phyloP scores from a whole-genome alignment of 176 grass and related monocot species.

The Cenchrus purpureus region DNA sequence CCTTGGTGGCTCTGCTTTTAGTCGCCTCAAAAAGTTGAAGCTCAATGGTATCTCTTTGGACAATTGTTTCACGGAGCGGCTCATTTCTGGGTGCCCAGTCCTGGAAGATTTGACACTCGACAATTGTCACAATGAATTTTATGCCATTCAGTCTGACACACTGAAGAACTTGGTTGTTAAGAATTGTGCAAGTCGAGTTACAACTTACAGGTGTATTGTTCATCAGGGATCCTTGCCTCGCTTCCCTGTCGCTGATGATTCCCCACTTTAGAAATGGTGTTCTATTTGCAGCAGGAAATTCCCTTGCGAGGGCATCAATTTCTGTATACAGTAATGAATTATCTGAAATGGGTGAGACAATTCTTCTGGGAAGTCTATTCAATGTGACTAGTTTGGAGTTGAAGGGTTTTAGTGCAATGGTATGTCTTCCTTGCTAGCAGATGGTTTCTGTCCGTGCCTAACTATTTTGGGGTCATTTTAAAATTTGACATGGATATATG shows the following conservation, averaged over 20 bases:
- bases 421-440: neutral
- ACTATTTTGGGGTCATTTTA: too few species aligned
- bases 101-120: neutral
- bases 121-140: neutral
- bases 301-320: neutral
- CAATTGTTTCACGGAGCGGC: neutral
- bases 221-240: neutral
- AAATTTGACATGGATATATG: too few species aligned
- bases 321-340: rapidly evolving
- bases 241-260: neutral
- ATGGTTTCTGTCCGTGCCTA: too few species aligned
- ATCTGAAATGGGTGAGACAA: neutral
- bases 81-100: neutral
- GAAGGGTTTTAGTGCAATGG: neutral
- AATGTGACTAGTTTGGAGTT: conserved; percentile 6
- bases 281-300: neutral
- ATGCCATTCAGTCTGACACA: neutral
- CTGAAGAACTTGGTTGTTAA: neutral
- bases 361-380: neutral
- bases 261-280: neutral
- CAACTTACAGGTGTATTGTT: neutral
- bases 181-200: neutral
- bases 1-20: too few species aligned
- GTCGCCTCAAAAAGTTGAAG: neutral
- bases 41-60: neutral